These are phyloP conservation scores for Phalaenopsis equestris DNA, from an alignment of 106 monocot species.

Conservation along the genomic window DNA sequence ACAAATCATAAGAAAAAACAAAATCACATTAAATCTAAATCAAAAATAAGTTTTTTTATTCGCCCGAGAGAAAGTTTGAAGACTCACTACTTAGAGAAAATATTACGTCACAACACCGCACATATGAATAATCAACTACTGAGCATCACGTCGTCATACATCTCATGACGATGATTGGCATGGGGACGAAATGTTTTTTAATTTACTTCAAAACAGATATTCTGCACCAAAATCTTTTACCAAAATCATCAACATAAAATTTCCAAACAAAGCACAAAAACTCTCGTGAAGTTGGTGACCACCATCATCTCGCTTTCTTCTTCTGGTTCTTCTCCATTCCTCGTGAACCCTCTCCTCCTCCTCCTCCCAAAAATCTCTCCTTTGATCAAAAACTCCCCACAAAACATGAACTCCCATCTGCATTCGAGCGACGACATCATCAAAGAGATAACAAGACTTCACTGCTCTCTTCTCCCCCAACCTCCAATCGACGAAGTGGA, in stretches of 20 bases:
- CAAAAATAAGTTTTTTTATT: too few species aligned
- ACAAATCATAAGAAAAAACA: too few species aligned
- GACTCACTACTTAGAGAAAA: too few species aligned
- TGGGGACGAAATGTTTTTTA: too few species aligned
- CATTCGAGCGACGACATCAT: slow-evolving; percentile 31
- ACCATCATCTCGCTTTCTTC: background rate
- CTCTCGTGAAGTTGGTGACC: slow-evolving; percentile 8
- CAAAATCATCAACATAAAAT: background rate
- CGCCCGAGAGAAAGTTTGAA: too few species aligned
- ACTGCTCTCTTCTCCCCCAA: slow-evolving; percentile 49
- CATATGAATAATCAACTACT: too few species aligned
- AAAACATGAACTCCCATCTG: slow-evolving; percentile 2
- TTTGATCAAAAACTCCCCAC: background rate
- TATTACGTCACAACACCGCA: too few species aligned
- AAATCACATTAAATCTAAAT: too few species aligned
- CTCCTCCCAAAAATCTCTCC: background rate
- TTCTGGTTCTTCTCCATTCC: background rate
- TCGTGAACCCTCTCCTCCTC: background rate
- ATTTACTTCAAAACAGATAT: too few species aligned
- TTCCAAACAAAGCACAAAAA: background rate
- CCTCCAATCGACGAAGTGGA: slow-evolving; percentile 54
- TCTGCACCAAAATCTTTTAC: too few species aligned
- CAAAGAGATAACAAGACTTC: slow-evolving; percentile 42
- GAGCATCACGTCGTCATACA: too few species aligned
- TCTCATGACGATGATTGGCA: too few species aligned